Base-by-base conservation (phyloP, 2,329 filamentous ascomycete species). In the Annulohypoxylon truncatum region DNA sequence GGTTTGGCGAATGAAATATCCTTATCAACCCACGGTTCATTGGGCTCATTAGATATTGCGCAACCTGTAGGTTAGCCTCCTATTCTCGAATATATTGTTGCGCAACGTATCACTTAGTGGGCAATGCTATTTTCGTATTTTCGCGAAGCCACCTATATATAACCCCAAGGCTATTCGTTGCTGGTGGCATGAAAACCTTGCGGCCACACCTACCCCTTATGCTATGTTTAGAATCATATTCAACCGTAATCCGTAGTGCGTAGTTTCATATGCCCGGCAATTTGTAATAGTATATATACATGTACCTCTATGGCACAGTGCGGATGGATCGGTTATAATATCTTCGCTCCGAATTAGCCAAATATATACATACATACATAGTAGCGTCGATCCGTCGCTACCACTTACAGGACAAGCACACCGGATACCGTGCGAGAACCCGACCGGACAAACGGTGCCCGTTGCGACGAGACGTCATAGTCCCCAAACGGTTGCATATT, bases 401-500 rank as follows among this genome's bases (percentile, higher is more conserved):
- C 12, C 33, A n/a, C 10, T 33, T 2, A 38, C 15, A 38, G 13
- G 35, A n/a, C 18, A 15, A 44, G 2, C 40, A 26, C 5, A 8
- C 10, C 3, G 2, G 15, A 10, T 48, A 48, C 44, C 24, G 44
- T 48, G 44, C 44, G 44, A 48, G 24, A 6, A 10, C 4, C 20
- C 3, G 24, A 48, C 22, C 24, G 24, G 44, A 48, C 24, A 48
- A 48, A 48, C 44, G 44, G 44, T 48, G 44, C 8, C 20, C 42
- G 22, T 10, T 44, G 40, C 20, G n/a, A 48, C 24, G 22, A 48
- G 29, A 48, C 51, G 51, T 54, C 51, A 54, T 54, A 54, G 33
- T 54, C 26, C 26, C 20, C 20, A 38, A 35, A 33, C n/a, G 7
- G 35, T 18, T 13, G 35, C 35, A 38, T 38, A 38, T 38, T 18